Evolutionary conservation across 2,329 filamentous ascomycete species (phyloP), one percentile per base, ranked within the genome.

Genomic region (Fusarium palustre): DNA sequence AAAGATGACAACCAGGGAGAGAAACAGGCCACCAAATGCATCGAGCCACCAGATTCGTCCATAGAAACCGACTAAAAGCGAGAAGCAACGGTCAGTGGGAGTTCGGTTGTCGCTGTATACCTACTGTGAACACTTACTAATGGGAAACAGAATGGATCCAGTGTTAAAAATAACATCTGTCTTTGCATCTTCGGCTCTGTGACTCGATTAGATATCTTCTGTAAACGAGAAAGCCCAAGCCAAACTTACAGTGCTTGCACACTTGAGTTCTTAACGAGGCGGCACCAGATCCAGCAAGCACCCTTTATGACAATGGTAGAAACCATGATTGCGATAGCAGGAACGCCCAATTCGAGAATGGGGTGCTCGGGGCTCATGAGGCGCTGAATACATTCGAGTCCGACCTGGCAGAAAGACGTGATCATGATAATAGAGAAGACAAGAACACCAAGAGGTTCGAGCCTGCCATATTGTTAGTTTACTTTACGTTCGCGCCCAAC

Each of bases 161-260:
- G 88, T 88, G 80, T 97, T 97, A 86, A 97, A 97, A 33, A 97
- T 89, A 30, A 97, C 92, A 75, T 97, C 92, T 0, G 92, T 91
- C 75, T 84, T 82, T 54, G 84, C 84, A 66, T 86, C 84, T 30
- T 85, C 82, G 34, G 84, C 84, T 55, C 82, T 84, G 46, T 33
- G 55, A n/a, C 25, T 52, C 43, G 24, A 38, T 69, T 64, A 67
- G 62, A 53, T 13, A 30, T 28, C 8, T 18, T 20, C 12, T 39
- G 10, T n/a, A 13, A 28, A 34, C 20, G 12, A 57, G 24, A 50
- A 46, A 34, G 42, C 16, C 36, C 38, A 48, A 61, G n/a, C 15
- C 39, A 16, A 28, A 81, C 85, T 77, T 77, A 87, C 70, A 97
- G 82, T 2, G 93, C 93, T 76, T 94, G 92, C 7, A 97, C 93